Base-by-base conservation (phyloP, 2,329 filamentous ascomycete species). In the Exutisphaerella laricina region DNA sequence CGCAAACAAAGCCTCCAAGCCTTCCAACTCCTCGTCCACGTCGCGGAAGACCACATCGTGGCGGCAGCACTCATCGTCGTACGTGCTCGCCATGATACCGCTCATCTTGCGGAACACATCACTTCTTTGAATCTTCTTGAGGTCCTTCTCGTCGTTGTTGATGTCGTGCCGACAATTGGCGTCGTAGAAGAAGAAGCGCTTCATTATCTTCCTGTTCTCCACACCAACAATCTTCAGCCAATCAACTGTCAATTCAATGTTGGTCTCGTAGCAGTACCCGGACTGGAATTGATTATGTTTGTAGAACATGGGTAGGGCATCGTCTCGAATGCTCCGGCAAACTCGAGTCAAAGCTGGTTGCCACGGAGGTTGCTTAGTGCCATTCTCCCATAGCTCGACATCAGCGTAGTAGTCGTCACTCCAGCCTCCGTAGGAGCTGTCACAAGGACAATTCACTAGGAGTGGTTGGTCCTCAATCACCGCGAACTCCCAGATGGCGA, bases 281-380 rank as follows among this genome's bases (percentile, higher is more conserved):
- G 51, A 44, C 28, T 42, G 47, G 38, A 58, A 58, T 1, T 5
- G 20, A 29, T 56, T 56, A 14, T 40, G 33, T 26, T 45, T 41
- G 50, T 51, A 58, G 39, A 54, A 56, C 21, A 56, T 56, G 9
- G 52, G 49, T 17, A 56, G 25, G 2, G 54, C 49, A n/a, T 51
- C 43, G 12, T 32, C 41, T 17, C 55, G 54, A 31, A 56, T 45
- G 17, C 28, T 23, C 14, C 46, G 44, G 32, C 50, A 53, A 3
- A 50, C 47, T 9, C 46, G 41, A 5, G 50, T 53, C n/a, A 56
- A 26, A 9, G 35, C 39, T 12, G 55, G 55, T 32, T 57, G 48
- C 38, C 28, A 39, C 6, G 55, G 53, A 5, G 48, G 48, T 4
- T 44, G 31, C 14, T 42, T 41, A 4, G 18, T 31, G 38, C 53